These are phyloP conservation scores for Raddia guianensis DNA, from an alignment of 176 grass and related monocot species.

Conservation along the genomic window DNA sequence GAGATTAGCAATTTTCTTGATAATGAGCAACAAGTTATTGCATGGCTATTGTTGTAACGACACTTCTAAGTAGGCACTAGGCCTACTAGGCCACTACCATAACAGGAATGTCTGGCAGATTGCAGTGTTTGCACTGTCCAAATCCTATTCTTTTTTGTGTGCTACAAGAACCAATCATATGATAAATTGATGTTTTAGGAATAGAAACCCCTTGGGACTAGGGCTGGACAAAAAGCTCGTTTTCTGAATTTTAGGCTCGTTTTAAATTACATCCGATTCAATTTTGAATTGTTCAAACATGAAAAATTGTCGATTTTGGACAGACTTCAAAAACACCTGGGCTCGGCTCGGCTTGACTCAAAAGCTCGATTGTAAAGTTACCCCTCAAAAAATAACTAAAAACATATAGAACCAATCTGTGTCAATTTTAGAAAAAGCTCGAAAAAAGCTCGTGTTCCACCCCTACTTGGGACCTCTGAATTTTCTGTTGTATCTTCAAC, in stretches of 20 bases:
- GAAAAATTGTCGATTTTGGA: too few relatives aligned
- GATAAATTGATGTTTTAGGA: background rate
- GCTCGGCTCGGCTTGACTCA: too few relatives aligned
- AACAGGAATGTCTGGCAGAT: background rate
- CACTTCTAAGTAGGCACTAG: background rate
- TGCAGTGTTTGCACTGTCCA: background rate
- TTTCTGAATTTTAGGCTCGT: too few relatives aligned
- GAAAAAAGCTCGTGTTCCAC: too few relatives aligned
- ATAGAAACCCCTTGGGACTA: background rate
- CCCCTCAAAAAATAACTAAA: too few relatives aligned
- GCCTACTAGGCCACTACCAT: background rate
- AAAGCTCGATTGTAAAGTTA: too few relatives aligned
- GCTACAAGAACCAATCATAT: background rate
- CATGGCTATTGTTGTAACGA: conserved; percentile 1
- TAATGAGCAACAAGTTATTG: background rate
- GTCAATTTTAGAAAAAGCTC: too few relatives aligned
- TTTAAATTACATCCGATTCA: too few relatives aligned
- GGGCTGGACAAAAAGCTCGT: too few relatives aligned
- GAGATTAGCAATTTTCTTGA: background rate
- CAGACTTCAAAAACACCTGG: too few relatives aligned
- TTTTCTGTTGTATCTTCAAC: background rate
- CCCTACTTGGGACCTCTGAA: background rate
- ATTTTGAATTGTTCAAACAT: too few relatives aligned
- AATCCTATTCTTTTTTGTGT: background rate
- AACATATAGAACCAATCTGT: too few relatives aligned